Conservation (phyloP, 331 rosid genomes). For the Telfairia occidentalis region DNA sequence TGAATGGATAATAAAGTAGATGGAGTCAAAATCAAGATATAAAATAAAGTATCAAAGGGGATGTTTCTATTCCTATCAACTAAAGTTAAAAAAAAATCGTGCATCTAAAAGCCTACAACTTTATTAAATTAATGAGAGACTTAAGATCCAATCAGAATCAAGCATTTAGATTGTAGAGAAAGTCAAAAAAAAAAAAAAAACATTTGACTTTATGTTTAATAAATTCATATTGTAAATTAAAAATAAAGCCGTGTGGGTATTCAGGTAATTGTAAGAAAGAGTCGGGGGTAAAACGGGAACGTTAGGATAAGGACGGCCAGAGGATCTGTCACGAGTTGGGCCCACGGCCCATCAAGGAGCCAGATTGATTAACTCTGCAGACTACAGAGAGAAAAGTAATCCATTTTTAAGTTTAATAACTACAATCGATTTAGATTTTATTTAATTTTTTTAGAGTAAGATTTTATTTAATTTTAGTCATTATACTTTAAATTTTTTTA, state of each 20-base stretch:
- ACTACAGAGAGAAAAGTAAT: neutral
- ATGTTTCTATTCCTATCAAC: slow-evolving; percentile 2
- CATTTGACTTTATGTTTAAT: neutral
- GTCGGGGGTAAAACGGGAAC: neutral
- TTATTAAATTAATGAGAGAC: neutral
- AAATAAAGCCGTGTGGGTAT: neutral
- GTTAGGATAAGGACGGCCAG: neutral
- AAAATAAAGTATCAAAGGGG: neutral
- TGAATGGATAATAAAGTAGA: neutral
- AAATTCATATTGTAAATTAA: neutral
- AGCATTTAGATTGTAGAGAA: neutral
- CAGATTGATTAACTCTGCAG: neutral
- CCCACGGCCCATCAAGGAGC: slow-evolving; percentile 9
- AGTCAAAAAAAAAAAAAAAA: neutral
- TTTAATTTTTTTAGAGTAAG: too few species aligned
- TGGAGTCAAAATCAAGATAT: neutral
- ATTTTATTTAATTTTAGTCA: too few species aligned
- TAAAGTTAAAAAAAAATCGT: neutral
- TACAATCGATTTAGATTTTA: neutral
- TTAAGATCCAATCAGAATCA: neutral
- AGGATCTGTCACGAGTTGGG: slow-evolving; percentile 8
- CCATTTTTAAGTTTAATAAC: neutral
- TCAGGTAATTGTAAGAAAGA: neutral
- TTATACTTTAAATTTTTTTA: too few species aligned
- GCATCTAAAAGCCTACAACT: neutral